Conservation (phyloP, 768 basidiomycete genomes). For the Macrolepiota dolichaula region DNA sequence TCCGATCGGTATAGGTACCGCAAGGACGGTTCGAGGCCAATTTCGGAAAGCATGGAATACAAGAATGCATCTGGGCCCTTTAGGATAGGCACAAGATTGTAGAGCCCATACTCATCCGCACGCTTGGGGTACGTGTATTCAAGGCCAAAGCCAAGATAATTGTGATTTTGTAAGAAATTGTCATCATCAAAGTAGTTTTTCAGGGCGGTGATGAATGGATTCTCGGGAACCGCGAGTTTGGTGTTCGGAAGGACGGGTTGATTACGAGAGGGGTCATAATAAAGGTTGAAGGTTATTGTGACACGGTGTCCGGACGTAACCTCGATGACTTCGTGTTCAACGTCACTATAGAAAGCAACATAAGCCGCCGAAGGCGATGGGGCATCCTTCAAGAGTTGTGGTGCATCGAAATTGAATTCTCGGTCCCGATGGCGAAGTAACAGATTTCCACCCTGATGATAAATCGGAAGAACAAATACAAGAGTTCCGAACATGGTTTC, state of each 20-base stretch:
- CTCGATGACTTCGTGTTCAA: constrained; percentile 36
- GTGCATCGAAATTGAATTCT: constrained; percentile 29
- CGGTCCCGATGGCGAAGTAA: constrained; percentile 32
- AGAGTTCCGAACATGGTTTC: constrained; percentile 49
- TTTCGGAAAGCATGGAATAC: background rate
- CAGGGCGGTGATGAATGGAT: constrained; percentile 3
- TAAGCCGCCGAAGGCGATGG: constrained; percentile 21
- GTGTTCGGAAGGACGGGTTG: background rate
- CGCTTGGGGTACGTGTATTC: constrained; percentile 9
- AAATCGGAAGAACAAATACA: constrained; percentile 43
- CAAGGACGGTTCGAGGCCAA: background rate
- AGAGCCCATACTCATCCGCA: background rate
- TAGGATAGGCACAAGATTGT: background rate
- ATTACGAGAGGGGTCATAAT: constrained; percentile 15
- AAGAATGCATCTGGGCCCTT: background rate
- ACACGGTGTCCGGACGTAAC: constrained; percentile 35
- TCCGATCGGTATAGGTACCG: background rate
- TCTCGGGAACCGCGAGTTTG: background rate
- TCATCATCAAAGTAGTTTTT: background rate
- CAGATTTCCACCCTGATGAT: constrained; percentile 42
- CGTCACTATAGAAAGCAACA: constrained; percentile 34
- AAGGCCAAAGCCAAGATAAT: constrained; percentile 16
- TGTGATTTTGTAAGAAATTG: constrained; percentile 9
- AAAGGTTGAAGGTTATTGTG: constrained; percentile 40
- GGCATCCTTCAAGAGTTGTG: constrained; percentile 11